phyloP scores from a whole-genome alignment of 345 rosid genomes.

The Hibiscus trionum region DNA sequence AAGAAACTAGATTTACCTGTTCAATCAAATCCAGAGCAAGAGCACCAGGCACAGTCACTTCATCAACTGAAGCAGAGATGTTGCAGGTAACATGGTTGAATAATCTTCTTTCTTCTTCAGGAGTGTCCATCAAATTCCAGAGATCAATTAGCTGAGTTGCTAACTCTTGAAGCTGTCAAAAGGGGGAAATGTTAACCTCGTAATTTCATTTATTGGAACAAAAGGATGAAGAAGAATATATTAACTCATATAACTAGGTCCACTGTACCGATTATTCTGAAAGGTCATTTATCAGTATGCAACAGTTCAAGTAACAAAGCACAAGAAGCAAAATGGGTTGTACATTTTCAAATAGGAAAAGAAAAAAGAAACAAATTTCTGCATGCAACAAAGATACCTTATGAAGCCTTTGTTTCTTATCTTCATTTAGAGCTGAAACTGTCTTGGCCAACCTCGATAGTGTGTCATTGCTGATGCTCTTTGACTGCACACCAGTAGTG shows the following conservation, averaged over 20 bases:
- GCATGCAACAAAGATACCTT: constrained; percentile 36
- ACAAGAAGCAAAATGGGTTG: neutral
- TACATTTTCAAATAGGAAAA: neutral
- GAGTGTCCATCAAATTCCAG: constrained; percentile 98
- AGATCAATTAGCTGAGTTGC: constrained; percentile 78
- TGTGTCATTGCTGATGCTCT: constrained; percentile 93
- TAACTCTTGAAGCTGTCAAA: constrained; percentile 85
- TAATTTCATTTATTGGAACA: neutral
- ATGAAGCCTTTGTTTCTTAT: constrained; percentile 78
- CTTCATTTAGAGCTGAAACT: constrained; percentile 67
- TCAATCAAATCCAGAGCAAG: constrained; percentile 86
- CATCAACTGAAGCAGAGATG: constrained; percentile 76
- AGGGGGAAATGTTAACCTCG: constrained; percentile 10
- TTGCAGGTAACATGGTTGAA: constrained; percentile 87
- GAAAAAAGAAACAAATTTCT: neutral
- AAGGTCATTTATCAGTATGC: neutral
- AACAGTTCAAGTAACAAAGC: neutral
- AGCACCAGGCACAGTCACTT: constrained; percentile 70
- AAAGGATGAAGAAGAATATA: neutral
- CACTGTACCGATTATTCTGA: neutral
- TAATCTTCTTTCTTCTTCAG: constrained; percentile 71
- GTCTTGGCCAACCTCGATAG: constrained; percentile 70
- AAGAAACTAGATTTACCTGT: constrained; percentile 44
- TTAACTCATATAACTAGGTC: neutral
- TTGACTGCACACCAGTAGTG: constrained; percentile 47